These are phyloP conservation scores for Triadica sebifera DNA, from an alignment of 345 rosid genomes.

Conservation along the genomic window DNA sequence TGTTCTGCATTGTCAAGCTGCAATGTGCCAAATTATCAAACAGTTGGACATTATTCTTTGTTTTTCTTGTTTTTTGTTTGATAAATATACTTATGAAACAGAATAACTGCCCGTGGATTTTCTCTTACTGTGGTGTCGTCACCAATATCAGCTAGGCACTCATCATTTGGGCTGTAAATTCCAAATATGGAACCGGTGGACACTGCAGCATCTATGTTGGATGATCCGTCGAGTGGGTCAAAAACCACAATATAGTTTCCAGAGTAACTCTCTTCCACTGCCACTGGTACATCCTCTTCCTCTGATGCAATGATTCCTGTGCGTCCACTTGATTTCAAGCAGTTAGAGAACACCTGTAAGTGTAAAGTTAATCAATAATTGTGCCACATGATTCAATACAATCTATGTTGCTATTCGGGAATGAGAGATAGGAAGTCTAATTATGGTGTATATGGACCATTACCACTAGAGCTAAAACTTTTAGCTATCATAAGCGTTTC, in stretches of 20 bases:
- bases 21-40: conserved; percentile 22
- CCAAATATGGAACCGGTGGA: conserved; percentile 97
- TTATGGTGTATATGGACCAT: neutral
- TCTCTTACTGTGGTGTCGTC: conserved; percentile 54
- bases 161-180: conserved; percentile 90
- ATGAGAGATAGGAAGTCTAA: neutral
- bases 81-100: neutral
- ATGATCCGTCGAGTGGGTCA: conserved; percentile 95
- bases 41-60: neutral
- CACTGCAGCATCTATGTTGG: conserved; percentile 93
- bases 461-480: neutral
- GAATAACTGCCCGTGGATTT: neutral
- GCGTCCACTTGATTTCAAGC: conserved; percentile 89
- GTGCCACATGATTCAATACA: conserved; percentile 1
- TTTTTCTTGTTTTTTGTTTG: neutral
- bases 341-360: conserved; percentile 81
- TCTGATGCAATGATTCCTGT: conserved; percentile 95
- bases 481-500: neutral
- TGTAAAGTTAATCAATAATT: conserved; percentile 2
- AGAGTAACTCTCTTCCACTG: conserved; percentile 90
- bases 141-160: conserved; percentile 66
- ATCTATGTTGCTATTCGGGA: neutral
- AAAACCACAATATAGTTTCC: conserved; percentile 90
- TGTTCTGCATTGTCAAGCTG: conserved; percentile 60
- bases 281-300: conserved; percentile 97